A percentile compares a stretch with the other conserved stretches of the same genome.
These are phyloP conservation scores for Beauveria scarabaeidicola DNA, from an alignment of 2,329 filamentous ascomycete species.

Conservation along the genomic window DNA sequence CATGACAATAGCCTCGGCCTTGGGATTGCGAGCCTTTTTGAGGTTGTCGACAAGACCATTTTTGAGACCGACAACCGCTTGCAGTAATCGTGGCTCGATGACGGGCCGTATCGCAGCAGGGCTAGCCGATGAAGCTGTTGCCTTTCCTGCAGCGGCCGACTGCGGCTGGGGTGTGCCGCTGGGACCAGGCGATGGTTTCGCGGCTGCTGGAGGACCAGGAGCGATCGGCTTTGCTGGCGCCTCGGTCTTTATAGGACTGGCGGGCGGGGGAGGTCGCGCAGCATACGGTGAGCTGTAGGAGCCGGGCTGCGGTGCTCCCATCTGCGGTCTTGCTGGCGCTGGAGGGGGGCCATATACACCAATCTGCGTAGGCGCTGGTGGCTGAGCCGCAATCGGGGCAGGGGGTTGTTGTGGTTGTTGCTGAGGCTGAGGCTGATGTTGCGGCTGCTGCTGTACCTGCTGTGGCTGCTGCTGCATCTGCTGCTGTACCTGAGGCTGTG, in stretches of 20 bases:
- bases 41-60: constrained; percentile 39
- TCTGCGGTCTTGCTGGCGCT: constrained; percentile 26
- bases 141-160: constrained; percentile 15
- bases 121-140: constrained; percentile 20
- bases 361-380: constrained; percentile 19
- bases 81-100: constrained; percentile 35
- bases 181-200: neutral
- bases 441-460: constrained; percentile 15
- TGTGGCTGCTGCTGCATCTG: neutral
- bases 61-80: constrained; percentile 37
- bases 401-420: constrained; percentile 19
- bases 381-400: constrained; percentile 16
- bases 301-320: constrained; percentile 23
- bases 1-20: constrained; percentile 41
- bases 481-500: constrained; percentile 17
- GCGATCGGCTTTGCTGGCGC: constrained; percentile 11
- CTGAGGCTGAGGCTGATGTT: neutral
- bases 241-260: constrained; percentile 3
- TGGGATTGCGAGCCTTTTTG: constrained; percentile 31
- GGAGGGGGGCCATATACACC: constrained; percentile 28
- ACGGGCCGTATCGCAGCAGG: constrained; percentile 25
- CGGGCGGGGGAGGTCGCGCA: constrained; percentile 21
- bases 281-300: constrained; percentile 31
- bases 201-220: neutral
- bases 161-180: constrained; percentile 12